A percentile compares a stretch with the other conserved stretches of the same genome.
Evolutionary conservation across 257 asterid species (phyloP).

Genomic region (Penstemon barbatus): DNA sequence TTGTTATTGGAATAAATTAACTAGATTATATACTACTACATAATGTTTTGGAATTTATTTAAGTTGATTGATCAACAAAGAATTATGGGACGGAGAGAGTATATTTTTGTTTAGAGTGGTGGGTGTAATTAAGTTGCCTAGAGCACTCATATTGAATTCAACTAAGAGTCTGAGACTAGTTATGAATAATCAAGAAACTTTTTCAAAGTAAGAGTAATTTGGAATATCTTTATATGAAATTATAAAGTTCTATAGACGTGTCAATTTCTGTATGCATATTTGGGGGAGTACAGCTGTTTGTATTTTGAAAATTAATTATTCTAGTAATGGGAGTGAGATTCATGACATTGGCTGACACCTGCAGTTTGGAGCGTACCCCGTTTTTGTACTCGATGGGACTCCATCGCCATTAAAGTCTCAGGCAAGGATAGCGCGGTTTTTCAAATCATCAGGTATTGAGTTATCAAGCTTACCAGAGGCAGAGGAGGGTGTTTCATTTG

Average conservation of each 20-base stretch:
- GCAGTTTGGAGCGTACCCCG: conserved; percentile 95
- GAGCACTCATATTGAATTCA: conserved; percentile 4
- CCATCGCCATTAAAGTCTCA: conserved; percentile 90
- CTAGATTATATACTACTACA: too few species aligned
- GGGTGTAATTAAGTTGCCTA: neutral
- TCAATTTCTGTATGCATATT: neutral
- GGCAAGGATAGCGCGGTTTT: conserved; percentile 73
- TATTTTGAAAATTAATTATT: conserved; percentile 8
- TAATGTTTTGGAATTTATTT: too few species aligned
- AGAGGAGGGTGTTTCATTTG: conserved; percentile 66
- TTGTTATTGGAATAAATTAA: too few species aligned
- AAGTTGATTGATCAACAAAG: too few species aligned
- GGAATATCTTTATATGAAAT: too few species aligned
- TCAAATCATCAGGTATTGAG: conserved; percentile 67
- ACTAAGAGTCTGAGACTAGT: neutral
- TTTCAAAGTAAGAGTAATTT: neutral
- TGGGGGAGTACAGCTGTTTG: neutral
- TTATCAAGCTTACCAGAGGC: conserved; percentile 49
- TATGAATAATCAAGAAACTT: conserved; percentile 13
- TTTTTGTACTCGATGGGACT: conserved; percentile 85
- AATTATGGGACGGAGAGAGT: too few species aligned
- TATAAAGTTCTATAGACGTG: neutral
- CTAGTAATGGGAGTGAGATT: conserved; percentile 19
- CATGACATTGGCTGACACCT: conserved; percentile 30
- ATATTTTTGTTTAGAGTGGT: neutral